Evolutionary conservation across 768 basidiomycete genomes (phyloP), one percentile per base, ranked within the genome.

Genomic region (Nidularia sp.): DNA sequence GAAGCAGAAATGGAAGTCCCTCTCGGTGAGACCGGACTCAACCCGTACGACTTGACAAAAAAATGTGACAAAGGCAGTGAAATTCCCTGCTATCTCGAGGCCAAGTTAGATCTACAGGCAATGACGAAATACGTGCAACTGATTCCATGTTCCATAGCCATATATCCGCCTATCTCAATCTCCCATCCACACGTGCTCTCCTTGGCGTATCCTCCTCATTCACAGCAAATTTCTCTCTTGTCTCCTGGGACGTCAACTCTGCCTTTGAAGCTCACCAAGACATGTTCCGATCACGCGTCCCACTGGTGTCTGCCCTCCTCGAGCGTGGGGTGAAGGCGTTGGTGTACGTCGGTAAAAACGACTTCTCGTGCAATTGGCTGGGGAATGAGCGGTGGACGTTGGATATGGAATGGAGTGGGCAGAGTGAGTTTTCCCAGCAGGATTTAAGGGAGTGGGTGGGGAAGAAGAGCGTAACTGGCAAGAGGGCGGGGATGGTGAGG

Each of bases 271-370:
- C 43, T 0, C 59, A 73, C 6, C 62, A 76, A 43, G 87, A 88
- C 59, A 47, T 56, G 9, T 55, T 62, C 31, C 74, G 73, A 34
- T 72, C 76, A 44, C 72, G 82, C 48, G 66, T 80, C 60, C 62
- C 80, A 64, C 81, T 88, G 64, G 74, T 88, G 55, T 75, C 80
- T 1, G 79, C 76, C 0, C 76, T 92, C 36, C 79, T 93, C 10
- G 89, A 92, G 54, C 80, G 86, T 15, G 84, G 83, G 0, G 70
- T 93, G 25, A 76, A 79, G 2, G 79, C 85, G 12, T 74, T 93
- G 32, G 81, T 86, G 51, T 90, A 88, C 57, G 84, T 83, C n/a
- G 50, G 50, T 12, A 12, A 2, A 9, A 74, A 79, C 55, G 81
- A 83, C 59, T 80, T 70, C 69, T 74, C 78, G 25, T 81, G 80